Evolutionary conservation across 192 early-diverging fungal species (phyloP), one percentile per base, ranked within the genome.

Genomic region (Entomortierella beljakovae): DNA sequence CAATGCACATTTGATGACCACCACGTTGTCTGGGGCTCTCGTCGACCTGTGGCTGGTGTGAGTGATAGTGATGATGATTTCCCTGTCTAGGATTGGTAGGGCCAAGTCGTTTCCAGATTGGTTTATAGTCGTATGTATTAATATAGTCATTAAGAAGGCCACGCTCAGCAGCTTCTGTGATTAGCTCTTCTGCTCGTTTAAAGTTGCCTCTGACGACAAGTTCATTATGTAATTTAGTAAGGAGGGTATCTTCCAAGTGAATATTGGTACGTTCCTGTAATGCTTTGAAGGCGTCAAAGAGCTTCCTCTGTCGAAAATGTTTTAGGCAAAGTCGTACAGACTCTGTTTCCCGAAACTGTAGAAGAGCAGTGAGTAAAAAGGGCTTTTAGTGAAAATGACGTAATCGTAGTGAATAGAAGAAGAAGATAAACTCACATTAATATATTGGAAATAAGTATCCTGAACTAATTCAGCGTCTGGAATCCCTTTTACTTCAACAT

Each of bases 1-100:
- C 96, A 26, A 98, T 90, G 68, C 92, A 95, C 97, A 98, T 97
- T 76, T 98, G 98, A 81, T 99, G 98, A 7, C 97, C 98, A 49
- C 97, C 97, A 48, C 98, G 85, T 33, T 90, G 88, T 28, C 87
- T 73, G 18, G 93, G 93, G 34, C 74, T 66, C 4, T 80, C 51
- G 1, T 75, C 81, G 18, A 46, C 3, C 2, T 50, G 42, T 2
- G 65, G 42, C 38, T 84, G 82, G 66, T 54, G 46, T 16, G 50
- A 64, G 48, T 68, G 66, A 26, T 70, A 73, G 9, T 81, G 70
- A 15, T 81, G 65, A n/a, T 81, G 69, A 4, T 53, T 15, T 0
- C 63, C 79, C 6, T 62, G 64, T 22, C 61, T 57, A 26, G 55
- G 57, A 20, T 59, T 79, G 28, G 68, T 82, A 18, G 58, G 57